Conservation (phyloP, 2,329 filamentous ascomycete species). For the Colletotrichum zoysiae region DNA sequence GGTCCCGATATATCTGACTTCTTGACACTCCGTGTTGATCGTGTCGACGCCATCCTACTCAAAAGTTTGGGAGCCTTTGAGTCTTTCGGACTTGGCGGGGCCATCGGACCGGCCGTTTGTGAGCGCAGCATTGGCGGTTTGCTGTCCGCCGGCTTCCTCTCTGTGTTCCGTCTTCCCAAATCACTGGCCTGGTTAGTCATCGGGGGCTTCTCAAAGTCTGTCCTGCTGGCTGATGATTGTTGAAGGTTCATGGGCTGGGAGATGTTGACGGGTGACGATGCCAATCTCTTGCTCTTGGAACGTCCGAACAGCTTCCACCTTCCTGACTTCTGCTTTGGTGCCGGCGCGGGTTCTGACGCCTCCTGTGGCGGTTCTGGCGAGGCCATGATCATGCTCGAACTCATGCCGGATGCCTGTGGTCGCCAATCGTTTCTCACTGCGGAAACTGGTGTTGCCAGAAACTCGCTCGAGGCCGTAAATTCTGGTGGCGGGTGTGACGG, state of each 20-base stretch:
- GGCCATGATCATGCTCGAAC: constrained; percentile 31
- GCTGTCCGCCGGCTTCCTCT: constrained; percentile 53
- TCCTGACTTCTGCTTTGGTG: constrained; percentile 62
- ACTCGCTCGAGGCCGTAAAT: constrained; percentile 29
- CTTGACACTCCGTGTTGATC: constrained; percentile 41
- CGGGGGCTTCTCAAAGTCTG: constrained; percentile 11
- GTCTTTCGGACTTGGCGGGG: constrained; percentile 34
- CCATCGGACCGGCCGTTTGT: constrained; percentile 53
- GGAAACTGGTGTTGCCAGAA: constrained; percentile 5
- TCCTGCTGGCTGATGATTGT: constrained; percentile 20
- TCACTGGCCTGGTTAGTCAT: constrained; percentile 27
- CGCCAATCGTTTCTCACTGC: constrained; percentile 45
- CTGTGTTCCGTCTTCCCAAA: constrained; percentile 55
- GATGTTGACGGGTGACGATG: constrained; percentile 37
- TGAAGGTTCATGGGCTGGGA: constrained; percentile 37
- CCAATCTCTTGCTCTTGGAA: constrained; percentile 52
- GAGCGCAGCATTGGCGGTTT: constrained; percentile 60
- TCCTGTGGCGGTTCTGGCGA: constrained; percentile 36
- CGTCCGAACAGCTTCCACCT: constrained; percentile 71
- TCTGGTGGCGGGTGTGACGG: constrained; percentile 62
- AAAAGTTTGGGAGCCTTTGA: constrained; percentile 41
- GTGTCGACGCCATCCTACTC: constrained; percentile 42
- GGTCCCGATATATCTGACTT: constrained; percentile 46
- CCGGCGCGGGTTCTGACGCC: constrained; percentile 21
- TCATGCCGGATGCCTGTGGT: constrained; percentile 45